phyloP scores from a whole-genome alignment of 2,329 filamentous ascomycete species.

The Diplodia intermedia region DNA sequence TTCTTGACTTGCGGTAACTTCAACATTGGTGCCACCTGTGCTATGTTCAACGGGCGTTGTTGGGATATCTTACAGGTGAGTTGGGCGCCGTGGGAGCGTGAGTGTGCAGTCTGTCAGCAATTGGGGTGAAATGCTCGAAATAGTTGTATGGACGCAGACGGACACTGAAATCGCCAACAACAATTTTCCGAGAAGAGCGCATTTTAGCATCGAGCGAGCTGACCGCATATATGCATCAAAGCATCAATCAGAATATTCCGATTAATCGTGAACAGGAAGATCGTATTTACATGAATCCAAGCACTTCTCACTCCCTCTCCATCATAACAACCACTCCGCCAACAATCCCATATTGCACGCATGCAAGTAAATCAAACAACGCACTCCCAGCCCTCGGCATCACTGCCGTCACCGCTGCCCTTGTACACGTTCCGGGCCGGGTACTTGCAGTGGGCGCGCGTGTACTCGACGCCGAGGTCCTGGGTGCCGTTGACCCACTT shows the following conservation, averaged over 20 bases:
- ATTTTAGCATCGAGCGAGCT: too few relatives aligned
- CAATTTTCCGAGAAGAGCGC: too few relatives aligned
- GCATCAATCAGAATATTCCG: neutral
- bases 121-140: too few relatives aligned
- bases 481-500: slow-evolving; percentile 42
- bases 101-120: too few relatives aligned
- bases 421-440: slow-evolving; percentile 46
- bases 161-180: too few relatives aligned
- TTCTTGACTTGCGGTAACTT: too few relatives aligned
- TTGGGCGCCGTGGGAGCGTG: too few relatives aligned
- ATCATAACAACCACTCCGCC: neutral
- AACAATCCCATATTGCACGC: neutral
- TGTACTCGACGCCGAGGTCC: slow-evolving; percentile 36
- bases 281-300: neutral
- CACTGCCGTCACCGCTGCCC: slow-evolving; percentile 42
- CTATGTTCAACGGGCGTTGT: too few relatives aligned
- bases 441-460: slow-evolving; percentile 45
- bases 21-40: too few relatives aligned
- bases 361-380: neutral
- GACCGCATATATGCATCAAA: neutral
- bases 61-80: too few relatives aligned
- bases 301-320: neutral
- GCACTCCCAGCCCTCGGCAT: slow-evolving; percentile 46
- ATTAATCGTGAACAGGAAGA: neutral
- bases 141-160: too few relatives aligned